A percentile compares a stretch with the other conserved stretches of the same genome.
Conservation (phyloP, 208 protist genomes). For the Acanthamoeba comandoni region DNA sequence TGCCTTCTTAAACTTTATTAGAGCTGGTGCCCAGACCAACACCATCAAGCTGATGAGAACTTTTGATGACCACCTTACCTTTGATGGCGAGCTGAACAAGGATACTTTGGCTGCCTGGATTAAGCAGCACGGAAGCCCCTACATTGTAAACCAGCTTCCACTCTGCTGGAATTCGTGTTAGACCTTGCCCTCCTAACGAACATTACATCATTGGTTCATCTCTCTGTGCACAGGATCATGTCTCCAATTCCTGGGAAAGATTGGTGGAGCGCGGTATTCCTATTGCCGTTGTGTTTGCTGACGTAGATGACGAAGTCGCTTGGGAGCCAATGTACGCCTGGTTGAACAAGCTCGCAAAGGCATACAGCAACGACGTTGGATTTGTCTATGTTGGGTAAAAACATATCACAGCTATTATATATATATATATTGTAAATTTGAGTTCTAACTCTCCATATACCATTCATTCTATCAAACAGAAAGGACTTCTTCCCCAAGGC, state of each 20-base stretch:
- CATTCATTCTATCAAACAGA: not conserved
- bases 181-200: not conserved
- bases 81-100: constrained; percentile 36
- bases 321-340: constrained; percentile 3
- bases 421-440: no score
- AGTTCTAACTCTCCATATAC: no score
- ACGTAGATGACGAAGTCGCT: not conserved
- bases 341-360: constrained; percentile 23
- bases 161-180: not conserved
- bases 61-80: constrained; percentile 45
- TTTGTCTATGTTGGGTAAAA: constrained; percentile 30
- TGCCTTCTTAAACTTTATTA: no score
- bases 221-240: constrained; percentile 17
- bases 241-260: not conserved
- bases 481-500: constrained; percentile 48
- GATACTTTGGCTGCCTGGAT: not conserved
- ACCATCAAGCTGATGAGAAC: constrained; percentile 60
- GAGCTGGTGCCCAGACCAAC: constrained; percentile 17
- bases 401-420: no score
- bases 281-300: constrained; percentile 18
- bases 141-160: constrained; percentile 14
- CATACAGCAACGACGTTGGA: constrained; percentile 31
- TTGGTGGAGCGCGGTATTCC: constrained; percentile 2
- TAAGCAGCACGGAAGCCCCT: constrained; percentile 42
- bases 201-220: not conserved